Conservation (phyloP, 2,329 filamentous ascomycete species). For the Verticillium zaregamsianum region DNA sequence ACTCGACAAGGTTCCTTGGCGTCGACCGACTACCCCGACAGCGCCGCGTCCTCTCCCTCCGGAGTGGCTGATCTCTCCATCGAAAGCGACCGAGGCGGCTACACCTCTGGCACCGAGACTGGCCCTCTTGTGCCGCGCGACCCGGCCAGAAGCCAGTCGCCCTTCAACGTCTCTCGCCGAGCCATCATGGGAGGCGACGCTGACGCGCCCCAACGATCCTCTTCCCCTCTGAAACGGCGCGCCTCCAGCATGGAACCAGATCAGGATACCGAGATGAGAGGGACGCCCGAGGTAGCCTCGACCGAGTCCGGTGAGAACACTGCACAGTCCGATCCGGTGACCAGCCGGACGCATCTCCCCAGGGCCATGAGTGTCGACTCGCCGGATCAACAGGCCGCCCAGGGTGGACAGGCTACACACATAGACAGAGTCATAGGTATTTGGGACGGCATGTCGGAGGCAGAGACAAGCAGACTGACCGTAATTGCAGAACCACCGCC, state of each 20-base stretch:
- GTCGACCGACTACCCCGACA: constrained; percentile 47
- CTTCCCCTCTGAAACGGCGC: constrained; percentile 60
- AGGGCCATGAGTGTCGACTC: constrained; percentile 38
- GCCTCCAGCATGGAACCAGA: constrained; percentile 59
- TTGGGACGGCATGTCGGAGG: neutral
- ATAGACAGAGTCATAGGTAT: constrained; percentile 3
- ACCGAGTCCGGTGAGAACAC: constrained; percentile 6
- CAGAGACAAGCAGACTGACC: neutral
- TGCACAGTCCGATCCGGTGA: neutral
- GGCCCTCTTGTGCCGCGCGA: constrained; percentile 28
- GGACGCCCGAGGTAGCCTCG: constrained; percentile 21
- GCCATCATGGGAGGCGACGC: constrained; percentile 58
- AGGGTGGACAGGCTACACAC: neutral
- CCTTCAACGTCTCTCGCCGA: constrained; percentile 45
- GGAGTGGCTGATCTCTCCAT: constrained; percentile 55
- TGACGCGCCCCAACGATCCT: constrained; percentile 55
- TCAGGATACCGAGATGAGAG: constrained; percentile 30
- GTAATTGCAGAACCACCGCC: constrained; percentile 25
- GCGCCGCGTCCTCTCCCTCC: constrained; percentile 54
- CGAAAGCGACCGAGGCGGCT: constrained; percentile 49
- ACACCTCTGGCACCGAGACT: constrained; percentile 34
- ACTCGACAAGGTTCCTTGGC: constrained; percentile 33
- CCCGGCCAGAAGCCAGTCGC: constrained; percentile 45
- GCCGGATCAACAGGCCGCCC: constrained; percentile 9
- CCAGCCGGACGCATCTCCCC: constrained; percentile 17